Evolutionary conservation across 257 asterid species (phyloP).

Genomic region (Gardenia jasminoides): DNA sequence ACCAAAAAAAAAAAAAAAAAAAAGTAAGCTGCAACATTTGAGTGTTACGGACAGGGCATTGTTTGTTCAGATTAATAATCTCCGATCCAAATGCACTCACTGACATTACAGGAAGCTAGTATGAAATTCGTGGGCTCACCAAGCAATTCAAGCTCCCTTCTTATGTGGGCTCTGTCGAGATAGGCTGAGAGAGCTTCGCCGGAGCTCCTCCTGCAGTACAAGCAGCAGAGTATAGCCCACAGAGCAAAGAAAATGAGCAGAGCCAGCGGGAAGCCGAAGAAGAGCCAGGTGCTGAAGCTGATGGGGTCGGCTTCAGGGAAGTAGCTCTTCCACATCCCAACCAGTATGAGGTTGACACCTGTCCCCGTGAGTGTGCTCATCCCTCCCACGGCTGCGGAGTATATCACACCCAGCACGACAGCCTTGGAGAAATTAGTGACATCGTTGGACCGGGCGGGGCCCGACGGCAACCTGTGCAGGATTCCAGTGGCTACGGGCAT

Average conservation of each 20-base stretch:
- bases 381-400: slow-evolving; percentile 82
- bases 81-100: too few relatives aligned
- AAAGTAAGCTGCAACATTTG: too few relatives aligned
- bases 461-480: slow-evolving; percentile 57
- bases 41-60: too few relatives aligned
- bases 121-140: slow-evolving; percentile 34
- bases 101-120: too few relatives aligned
- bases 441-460: slow-evolving; percentile 31
- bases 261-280: slow-evolving; percentile 79
- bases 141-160: slow-evolving; percentile 71
- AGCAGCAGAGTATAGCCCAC: slow-evolving; percentile 70
- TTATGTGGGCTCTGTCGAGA: slow-evolving; percentile 66
- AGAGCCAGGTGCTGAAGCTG: slow-evolving; percentile 81
- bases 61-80: too few relatives aligned
- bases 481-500: slow-evolving; percentile 96
- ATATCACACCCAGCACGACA: slow-evolving; percentile 76
- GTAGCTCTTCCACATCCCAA: slow-evolving; percentile 94
- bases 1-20: too few relatives aligned
- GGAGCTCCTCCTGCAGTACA: slow-evolving; percentile 57
- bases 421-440: slow-evolving; percentile 74
- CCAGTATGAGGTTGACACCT: slow-evolving; percentile 90
- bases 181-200: slow-evolving; percentile 50
- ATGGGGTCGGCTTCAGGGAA: slow-evolving; percentile 69
- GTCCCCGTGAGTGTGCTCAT: slow-evolving; percentile 94
- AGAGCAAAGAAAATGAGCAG: slow-evolving; percentile 46